Evolutionary conservation across 139 green algal species (phyloP).

Genomic region (Coelastrella sp.): DNA sequence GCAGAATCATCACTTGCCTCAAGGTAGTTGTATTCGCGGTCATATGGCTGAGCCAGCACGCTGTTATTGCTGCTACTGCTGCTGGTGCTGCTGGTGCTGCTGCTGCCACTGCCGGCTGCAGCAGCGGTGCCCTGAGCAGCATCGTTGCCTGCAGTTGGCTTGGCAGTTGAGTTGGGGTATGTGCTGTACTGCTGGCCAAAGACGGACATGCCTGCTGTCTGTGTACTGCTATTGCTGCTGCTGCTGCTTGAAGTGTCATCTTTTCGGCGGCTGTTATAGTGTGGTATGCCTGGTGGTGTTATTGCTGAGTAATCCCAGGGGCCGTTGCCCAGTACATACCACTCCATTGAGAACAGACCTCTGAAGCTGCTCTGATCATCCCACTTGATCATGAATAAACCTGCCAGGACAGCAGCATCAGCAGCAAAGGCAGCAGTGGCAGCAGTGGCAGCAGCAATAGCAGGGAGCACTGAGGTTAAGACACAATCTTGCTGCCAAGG

Average conservation of each 20-base stretch:
- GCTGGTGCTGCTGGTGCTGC: not conserved
- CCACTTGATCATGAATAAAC: slow-evolving; percentile 41
- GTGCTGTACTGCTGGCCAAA: slow-evolving; percentile 12
- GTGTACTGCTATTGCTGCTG: not conserved
- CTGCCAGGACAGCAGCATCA: not conserved
- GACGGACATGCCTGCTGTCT: not conserved
- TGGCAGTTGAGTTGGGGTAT: slow-evolving; percentile 3
- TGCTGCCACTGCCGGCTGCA: not conserved
- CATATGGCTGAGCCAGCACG: not conserved
- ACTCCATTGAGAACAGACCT: slow-evolving; percentile 28
- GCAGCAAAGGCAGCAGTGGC: not conserved
- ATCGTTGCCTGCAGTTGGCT: not conserved
- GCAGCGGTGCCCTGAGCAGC: not conserved
- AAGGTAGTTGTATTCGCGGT: slow-evolving; percentile 13
- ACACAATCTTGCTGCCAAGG: too few species aligned
- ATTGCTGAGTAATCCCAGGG: slow-evolving; percentile 38
- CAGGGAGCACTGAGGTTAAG: not conserved
- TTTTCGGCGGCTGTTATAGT: not conserved
- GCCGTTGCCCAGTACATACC: slow-evolving; percentile 43
- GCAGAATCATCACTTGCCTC: not conserved
- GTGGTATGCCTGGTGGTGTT: not conserved
- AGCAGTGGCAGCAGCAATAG: not conserved
- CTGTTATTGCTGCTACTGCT: slow-evolving; percentile 21
- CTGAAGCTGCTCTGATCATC: slow-evolving; percentile 34
- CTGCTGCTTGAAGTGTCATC: not conserved